phyloP scores from a whole-genome alignment of 202 grass and related monocot genomes.

The Musa balbisiana region DNA sequence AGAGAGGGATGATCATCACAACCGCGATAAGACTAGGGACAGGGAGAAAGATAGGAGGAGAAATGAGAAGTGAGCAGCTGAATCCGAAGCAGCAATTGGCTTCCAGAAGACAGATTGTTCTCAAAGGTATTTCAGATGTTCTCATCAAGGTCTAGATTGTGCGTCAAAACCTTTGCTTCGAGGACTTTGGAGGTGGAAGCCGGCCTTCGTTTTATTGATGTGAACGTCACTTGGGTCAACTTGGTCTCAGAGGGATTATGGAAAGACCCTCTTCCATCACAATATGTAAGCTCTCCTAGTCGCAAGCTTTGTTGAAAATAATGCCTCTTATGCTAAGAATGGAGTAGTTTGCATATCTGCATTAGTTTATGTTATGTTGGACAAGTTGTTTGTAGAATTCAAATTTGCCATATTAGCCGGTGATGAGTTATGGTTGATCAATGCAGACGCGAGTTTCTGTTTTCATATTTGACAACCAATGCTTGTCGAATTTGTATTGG shows the following conservation, averaged over 20 bases:
- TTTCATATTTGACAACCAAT: not conserved
- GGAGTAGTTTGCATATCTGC: not conserved
- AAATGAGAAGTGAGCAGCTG: constrained; percentile 35
- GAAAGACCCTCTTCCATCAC: not conserved
- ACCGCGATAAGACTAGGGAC: constrained; percentile 43
- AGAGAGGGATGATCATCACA: constrained; percentile 51
- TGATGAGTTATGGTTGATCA: not conserved
- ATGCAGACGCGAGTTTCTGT: not conserved
- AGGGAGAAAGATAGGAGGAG: constrained; percentile 47
- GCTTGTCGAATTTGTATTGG: too few relatives aligned
- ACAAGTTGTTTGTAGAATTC: not conserved
- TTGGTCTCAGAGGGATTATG: not conserved
- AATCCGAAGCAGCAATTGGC: not conserved
- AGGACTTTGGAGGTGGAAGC: not conserved
- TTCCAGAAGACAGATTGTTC: not conserved
- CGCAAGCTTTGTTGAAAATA: not conserved
- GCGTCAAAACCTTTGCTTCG: not conserved
- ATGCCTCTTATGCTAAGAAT: not conserved
- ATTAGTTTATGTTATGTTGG: not conserved
- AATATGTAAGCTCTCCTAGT: not conserved
- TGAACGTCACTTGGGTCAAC: not conserved
- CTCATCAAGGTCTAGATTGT: not conserved
- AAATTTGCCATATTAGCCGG: too few relatives aligned
- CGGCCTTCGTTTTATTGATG: not conserved
- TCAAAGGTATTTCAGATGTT: not conserved